Percentiles rank a stretch among this genome's conserved stretches.
phyloP scores from a whole-genome alignment of 2,329 filamentous ascomycete genomes.

The Didymosphaeria variabile region DNA sequence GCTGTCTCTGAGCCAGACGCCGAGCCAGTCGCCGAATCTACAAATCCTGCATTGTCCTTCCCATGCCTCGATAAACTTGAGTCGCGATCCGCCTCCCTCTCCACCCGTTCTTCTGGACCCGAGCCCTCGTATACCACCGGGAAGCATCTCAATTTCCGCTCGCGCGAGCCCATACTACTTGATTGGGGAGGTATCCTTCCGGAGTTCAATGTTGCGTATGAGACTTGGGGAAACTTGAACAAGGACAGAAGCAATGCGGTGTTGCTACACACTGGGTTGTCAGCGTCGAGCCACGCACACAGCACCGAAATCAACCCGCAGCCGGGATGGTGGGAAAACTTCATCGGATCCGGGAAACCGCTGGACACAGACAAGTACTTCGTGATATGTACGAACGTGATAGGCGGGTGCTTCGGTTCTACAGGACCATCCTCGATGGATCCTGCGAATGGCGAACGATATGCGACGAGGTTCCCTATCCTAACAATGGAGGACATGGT shows the following conservation, averaged over 20 bases:
- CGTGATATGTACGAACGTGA: conserved; percentile 94
- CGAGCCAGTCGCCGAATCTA: conserved; percentile 38
- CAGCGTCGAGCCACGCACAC: conserved; percentile 95
- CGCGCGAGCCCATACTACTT: conserved; percentile 76
- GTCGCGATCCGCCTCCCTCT: conserved; percentile 71
- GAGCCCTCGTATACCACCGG: conserved; percentile 95
- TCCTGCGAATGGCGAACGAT: conserved; percentile 84
- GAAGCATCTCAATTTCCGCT: conserved; percentile 80
- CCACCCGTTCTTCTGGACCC: conserved; percentile 77
- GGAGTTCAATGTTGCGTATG: conserved; percentile 90
- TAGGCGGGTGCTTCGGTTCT: conserved; percentile 95
- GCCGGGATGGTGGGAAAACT: conserved; percentile 98
- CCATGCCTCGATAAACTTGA: conserved; percentile 55
- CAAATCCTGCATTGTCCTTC: conserved; percentile 53
- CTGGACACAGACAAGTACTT: conserved; percentile 93
- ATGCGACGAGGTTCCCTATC: conserved; percentile 95
- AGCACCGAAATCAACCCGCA: conserved; percentile 87
- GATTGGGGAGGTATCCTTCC: conserved; percentile 96
- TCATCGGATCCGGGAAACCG: conserved; percentile 86
- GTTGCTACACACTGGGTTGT: conserved; percentile 90
- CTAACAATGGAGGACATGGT: conserved; percentile 98
- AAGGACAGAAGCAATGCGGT: conserved; percentile 85
- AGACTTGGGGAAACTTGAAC: conserved; percentile 88
- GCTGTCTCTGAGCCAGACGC: conserved; percentile 29
- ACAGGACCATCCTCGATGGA: conserved; percentile 90